Conservation (phyloP, 2,329 filamentous ascomycete genomes). For the Trichoderma hamatum region DNA sequence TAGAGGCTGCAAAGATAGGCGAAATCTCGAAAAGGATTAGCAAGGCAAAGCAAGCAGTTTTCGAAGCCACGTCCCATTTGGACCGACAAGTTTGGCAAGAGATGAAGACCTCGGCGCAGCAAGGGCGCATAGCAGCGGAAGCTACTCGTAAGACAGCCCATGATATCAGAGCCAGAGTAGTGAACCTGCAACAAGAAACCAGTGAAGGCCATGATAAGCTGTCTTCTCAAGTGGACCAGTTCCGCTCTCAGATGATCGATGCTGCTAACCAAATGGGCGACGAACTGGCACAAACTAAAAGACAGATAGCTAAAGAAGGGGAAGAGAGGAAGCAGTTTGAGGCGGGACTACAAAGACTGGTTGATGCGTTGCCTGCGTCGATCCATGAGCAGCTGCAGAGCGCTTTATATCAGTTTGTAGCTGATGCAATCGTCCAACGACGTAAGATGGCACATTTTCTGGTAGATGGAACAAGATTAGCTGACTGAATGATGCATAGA, state of each 20-base stretch:
- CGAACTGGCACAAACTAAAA: slow-evolving; percentile 7
- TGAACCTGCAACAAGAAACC: slow-evolving; percentile 1
- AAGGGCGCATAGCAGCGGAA: slow-evolving; percentile 9
- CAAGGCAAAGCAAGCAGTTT: slow-evolving; percentile 8
- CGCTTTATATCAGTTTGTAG: slow-evolving; percentile 20
- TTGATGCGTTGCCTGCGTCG: background rate
- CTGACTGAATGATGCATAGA: background rate
- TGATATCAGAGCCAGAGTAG: slow-evolving; percentile 5
- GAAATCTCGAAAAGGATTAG: slow-evolving; percentile 1
- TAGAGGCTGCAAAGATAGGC: slow-evolving; percentile 10
- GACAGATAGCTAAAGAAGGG: background rate
- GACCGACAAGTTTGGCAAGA: slow-evolving; percentile 21
- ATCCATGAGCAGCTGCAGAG: slow-evolving; percentile 13
- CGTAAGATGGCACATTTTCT: background rate
- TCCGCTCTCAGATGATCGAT: slow-evolving; percentile 18
- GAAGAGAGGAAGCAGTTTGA: slow-evolving; percentile 22
- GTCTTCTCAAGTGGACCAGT: slow-evolving; percentile 5
- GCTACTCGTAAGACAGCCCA: slow-evolving; percentile 19
- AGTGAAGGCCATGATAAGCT: background rate
- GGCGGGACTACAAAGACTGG: slow-evolving; percentile 1
- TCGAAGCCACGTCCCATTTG: slow-evolving; percentile 17
- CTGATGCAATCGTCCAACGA: slow-evolving; percentile 14
- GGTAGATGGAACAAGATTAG: background rate
- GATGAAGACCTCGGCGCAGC: slow-evolving; percentile 1
- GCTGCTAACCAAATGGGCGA: background rate